A percentile compares a stretch with the other conserved stretches of the same genome.
phyloP scores from a whole-genome alignment of 805 yeast species.

The Metschnikowia cerradonensis region DNA sequence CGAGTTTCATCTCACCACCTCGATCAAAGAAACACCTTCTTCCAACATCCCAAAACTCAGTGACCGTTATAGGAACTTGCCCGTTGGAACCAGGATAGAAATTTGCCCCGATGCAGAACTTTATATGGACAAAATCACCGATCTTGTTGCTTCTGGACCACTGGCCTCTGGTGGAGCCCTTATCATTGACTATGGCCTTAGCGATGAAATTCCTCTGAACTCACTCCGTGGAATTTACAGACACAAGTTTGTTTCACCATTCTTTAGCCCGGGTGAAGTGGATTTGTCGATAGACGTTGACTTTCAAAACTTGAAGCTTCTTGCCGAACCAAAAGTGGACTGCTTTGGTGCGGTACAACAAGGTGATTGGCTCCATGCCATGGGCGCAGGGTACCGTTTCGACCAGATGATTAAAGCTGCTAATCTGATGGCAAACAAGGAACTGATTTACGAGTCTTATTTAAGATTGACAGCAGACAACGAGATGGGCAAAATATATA shows the following conservation, averaged over 20 bases:
- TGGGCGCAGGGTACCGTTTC: constrained; percentile 73
- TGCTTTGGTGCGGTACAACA: constrained; percentile 64
- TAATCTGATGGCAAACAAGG: constrained; percentile 42
- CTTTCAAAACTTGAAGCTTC: constrained; percentile 50
- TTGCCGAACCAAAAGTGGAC: constrained; percentile 17
- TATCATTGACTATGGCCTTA: constrained; percentile 75
- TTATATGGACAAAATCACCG: constrained; percentile 50
- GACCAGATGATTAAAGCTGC: constrained; percentile 48
- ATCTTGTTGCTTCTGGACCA: constrained; percentile 37
- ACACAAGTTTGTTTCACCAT: constrained; percentile 74
- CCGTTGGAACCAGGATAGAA: constrained; percentile 59
- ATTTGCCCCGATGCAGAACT: constrained; percentile 70
- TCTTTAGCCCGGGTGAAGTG: constrained; percentile 70
- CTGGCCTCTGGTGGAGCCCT: constrained; percentile 56
- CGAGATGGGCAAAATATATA: constrained; percentile 75
- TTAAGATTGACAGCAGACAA: constrained; percentile 59
- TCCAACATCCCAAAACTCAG: constrained; percentile 52
- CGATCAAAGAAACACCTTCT: constrained; percentile 60
- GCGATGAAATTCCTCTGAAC: constrained; percentile 59
- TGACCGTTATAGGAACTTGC: constrained; percentile 49
- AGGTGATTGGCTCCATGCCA: constrained; percentile 70
- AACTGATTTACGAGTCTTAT: constrained; percentile 54
- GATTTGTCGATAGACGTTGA: constrained; percentile 85
- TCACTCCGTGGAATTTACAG: constrained; percentile 68
- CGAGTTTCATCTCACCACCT: constrained; percentile 52